Conservation (phyloP, 306 rosid species). For the Corylus heterophylla region DNA sequence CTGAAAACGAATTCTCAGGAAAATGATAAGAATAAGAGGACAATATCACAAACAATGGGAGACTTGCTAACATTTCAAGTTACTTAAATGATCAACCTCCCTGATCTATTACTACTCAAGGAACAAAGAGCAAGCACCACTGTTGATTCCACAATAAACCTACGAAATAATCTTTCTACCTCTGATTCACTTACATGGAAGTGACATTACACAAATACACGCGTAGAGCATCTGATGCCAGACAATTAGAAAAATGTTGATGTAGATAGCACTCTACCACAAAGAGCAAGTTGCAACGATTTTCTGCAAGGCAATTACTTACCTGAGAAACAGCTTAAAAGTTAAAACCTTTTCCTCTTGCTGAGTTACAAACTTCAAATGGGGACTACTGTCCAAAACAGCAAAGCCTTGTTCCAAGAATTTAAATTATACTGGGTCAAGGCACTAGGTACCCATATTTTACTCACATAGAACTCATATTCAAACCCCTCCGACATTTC, state of each 20-base stretch:
- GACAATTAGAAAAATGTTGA: neutral
- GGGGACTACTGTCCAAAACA: neutral
- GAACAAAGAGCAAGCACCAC: neutral
- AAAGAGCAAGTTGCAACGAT: neutral
- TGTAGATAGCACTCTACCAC: neutral
- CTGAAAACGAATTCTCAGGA: neutral
- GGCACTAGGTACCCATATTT: neutral
- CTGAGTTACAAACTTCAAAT: no score
- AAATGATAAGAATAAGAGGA: neutral
- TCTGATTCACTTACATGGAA: neutral
- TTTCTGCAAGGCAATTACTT: neutral
- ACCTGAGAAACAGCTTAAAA: neutral
- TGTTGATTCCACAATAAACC: neutral
- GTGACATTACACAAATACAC: neutral
- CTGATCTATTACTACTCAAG: neutral
- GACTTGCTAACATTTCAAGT: neutral
- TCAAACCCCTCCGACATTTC: neutral
- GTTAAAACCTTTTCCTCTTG: neutral
- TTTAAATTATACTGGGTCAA: neutral
- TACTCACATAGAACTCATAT: neutral
- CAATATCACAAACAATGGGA: neutral
- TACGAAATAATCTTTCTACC: neutral
- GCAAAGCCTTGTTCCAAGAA: no score
- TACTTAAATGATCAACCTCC: neutral
- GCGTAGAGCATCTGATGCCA: neutral